phyloP scores from a whole-genome alignment of 495 filamentous ascomycete species.

The Penicillium malachiteum region DNA sequence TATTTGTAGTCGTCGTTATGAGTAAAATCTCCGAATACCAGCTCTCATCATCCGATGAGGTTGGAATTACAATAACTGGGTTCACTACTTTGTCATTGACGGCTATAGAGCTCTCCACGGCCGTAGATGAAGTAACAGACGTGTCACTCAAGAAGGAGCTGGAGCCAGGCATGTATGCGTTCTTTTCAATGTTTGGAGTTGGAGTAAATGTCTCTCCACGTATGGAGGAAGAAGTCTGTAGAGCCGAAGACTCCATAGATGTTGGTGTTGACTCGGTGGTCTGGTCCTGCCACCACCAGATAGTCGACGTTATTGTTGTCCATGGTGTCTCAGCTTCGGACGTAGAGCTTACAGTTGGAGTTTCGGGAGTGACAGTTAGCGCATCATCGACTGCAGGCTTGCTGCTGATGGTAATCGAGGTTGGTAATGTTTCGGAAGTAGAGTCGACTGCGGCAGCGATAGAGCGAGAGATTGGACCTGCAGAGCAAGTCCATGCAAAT shows the following conservation, averaged over 20 bases:
- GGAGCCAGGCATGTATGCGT: too few species aligned
- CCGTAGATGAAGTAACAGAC: too few species aligned
- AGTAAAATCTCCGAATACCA: neutral
- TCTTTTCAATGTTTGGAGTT: too few species aligned
- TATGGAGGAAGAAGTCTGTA: neutral
- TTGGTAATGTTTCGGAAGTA: neutral
- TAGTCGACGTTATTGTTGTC: neutral
- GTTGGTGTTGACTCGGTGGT: neutral
- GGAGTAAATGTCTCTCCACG: neutral
- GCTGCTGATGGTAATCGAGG: neutral
- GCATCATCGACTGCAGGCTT: neutral
- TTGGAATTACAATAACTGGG: neutral
- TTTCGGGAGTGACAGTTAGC: neutral
- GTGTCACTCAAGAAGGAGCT: too few species aligned
- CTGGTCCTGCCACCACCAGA: neutral
- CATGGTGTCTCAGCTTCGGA: neutral
- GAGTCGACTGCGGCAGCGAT: neutral
- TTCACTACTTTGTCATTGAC: neutral
- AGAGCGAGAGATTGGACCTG: conserved; percentile 37
- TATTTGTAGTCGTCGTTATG: neutral
- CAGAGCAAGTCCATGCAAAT: conserved; percentile 28
- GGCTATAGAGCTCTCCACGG: neutral
- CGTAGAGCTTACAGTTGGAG: neutral
- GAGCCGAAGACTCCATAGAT: neutral
- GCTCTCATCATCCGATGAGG: neutral